Percentiles rank a stretch among this genome's conserved stretches.
These are phyloP conservation scores for Lagerstroemia speciosa DNA, from an alignment of 345 rosid species.

Conservation along the genomic window DNA sequence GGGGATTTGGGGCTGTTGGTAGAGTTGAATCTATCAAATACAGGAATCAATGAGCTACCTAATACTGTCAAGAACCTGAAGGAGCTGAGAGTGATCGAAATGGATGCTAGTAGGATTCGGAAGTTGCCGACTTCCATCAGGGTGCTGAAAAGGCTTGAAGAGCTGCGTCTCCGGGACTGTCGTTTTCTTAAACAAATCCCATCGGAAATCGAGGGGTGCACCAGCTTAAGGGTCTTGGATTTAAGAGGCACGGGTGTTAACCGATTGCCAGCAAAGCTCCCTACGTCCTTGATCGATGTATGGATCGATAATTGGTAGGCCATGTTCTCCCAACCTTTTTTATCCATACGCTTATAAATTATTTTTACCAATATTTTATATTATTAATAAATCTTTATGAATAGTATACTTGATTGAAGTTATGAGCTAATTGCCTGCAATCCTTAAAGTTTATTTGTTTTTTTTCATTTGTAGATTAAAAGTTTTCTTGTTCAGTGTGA, in stretches of 20 bases:
- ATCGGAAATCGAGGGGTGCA: neutral
- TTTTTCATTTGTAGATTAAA: too few species aligned
- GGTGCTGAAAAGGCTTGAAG: neutral
- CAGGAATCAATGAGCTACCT: neutral
- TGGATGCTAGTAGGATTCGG: neutral
- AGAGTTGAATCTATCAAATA: neutral
- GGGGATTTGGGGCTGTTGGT: slow-evolving; percentile 3
- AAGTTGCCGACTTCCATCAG: neutral
- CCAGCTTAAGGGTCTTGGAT: neutral
- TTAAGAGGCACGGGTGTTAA: neutral
- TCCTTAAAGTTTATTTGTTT: too few species aligned
- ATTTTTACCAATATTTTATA: too few species aligned
- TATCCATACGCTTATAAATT: neutral
- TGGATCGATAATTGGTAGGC: too few species aligned
- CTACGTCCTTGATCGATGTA: neutral
- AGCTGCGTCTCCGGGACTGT: neutral
- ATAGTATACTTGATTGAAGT: too few species aligned
- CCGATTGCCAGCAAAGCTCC: slow-evolving; percentile 2
- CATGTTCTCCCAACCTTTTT: neutral
- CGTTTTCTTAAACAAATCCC: neutral
- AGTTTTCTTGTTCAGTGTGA: too few species aligned
- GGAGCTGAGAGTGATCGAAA: neutral
- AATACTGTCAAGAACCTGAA: neutral
- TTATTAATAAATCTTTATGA: too few species aligned
- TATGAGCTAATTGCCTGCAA: too few species aligned